Evolutionary conservation across 352 stramenopile genomes (phyloP).

Genomic region (Phytophthora crassamura): DNA sequence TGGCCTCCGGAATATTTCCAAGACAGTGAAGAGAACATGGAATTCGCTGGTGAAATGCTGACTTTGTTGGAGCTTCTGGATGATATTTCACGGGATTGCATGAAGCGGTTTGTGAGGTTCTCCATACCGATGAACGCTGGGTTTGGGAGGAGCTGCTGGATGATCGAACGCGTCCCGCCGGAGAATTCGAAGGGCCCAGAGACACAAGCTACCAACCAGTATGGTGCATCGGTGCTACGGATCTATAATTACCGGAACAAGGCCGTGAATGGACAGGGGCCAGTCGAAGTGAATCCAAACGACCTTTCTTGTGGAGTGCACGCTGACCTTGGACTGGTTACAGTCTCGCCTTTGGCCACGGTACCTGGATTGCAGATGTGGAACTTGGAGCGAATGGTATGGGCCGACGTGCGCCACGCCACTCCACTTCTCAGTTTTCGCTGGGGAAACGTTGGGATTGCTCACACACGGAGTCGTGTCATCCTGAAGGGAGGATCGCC

Average conservation of each 20-base stretch:
- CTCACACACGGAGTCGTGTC: constrained; percentile 80
- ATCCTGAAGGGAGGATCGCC: too few relatives aligned
- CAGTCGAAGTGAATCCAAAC: constrained; percentile 46
- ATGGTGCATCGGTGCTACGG: constrained; percentile 79
- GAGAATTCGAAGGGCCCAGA: constrained; percentile 29
- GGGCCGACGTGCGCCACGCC: constrained; percentile 69
- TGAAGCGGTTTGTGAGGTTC: constrained; percentile 75
- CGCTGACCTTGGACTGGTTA: constrained; percentile 83
- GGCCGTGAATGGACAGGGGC: constrained; percentile 8
- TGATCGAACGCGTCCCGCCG: constrained; percentile 44
- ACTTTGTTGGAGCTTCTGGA: constrained; percentile 70
- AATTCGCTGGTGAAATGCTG: constrained; percentile 71
- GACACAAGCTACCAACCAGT: constrained; percentile 71
- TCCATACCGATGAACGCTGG: constrained; percentile 72
- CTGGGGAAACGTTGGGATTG: constrained; percentile 76
- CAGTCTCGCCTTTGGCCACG: constrained; percentile 77
- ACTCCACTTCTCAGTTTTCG: constrained; percentile 85
- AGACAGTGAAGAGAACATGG: constrained; percentile 39
- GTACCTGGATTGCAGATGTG: constrained; percentile 85
- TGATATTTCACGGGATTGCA: constrained; percentile 72
- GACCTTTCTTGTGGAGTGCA: constrained; percentile 80
- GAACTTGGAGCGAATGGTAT: constrained; percentile 86
- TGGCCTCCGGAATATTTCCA: constrained; percentile 79
- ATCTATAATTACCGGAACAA: constrained; percentile 92
- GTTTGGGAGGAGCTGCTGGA: constrained; percentile 78